These are phyloP conservation scores for Malus hybrid DNA, from an alignment of 331 rosid species.

Conservation along the genomic window DNA sequence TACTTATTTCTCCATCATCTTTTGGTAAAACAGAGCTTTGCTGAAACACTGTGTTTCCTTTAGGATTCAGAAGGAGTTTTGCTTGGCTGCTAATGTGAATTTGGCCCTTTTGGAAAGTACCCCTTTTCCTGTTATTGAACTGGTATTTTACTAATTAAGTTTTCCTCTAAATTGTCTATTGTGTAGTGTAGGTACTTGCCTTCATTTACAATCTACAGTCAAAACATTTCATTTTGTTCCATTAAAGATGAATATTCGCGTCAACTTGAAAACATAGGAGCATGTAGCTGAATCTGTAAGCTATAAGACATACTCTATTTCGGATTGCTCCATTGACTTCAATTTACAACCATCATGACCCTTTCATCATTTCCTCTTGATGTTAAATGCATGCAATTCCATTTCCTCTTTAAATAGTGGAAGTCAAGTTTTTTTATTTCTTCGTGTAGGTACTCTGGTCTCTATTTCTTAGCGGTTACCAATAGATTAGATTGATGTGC, in stretches of 20 bases:
- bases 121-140: not conserved
- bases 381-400: not conserved
- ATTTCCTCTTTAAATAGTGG: conserved; percentile 5
- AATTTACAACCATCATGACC: conserved; percentile 20
- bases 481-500: conserved; percentile 57
- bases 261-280: not conserved
- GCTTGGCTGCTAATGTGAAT: conserved; percentile 34
- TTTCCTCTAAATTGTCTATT: not conserved
- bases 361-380: not conserved
- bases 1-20: conserved; percentile 20
- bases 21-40: conserved; percentile 37
- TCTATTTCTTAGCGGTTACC: not conserved
- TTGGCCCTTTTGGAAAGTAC: not conserved
- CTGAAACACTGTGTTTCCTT: conserved; percentile 25
- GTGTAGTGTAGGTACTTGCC: no score
- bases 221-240: not conserved
- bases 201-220: not conserved
- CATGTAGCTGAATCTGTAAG: conserved; percentile 6
- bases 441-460: conserved; percentile 26
- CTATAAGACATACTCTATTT: not conserved
- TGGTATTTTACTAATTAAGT: no score
- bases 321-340: conserved; percentile 2
- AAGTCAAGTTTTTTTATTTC: conserved; percentile 17
- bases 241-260: not conserved
- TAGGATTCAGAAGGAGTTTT: conserved; percentile 19